These are phyloP conservation scores for Suillus brevipes DNA, from an alignment of 768 basidiomycete genomes.

Conservation along the genomic window DNA sequence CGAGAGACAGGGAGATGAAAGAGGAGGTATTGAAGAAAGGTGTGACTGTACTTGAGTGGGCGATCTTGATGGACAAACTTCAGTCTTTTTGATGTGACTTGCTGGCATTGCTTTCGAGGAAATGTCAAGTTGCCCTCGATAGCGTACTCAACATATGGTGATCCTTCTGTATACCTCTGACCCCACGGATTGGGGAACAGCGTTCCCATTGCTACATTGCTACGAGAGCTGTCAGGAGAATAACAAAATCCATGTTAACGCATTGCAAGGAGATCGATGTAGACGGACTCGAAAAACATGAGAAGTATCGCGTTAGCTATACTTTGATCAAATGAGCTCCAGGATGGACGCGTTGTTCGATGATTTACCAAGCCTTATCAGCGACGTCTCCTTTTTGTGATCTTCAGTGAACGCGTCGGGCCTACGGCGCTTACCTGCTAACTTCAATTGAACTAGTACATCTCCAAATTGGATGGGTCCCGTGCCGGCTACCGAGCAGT, in stretches of 20 bases:
- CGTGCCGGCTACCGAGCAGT: neutral
- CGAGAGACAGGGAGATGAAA: slow-evolving; percentile 66
- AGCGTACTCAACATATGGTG: neutral
- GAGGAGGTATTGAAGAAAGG: slow-evolving; percentile 69
- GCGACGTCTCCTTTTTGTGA: too few species aligned
- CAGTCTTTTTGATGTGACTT: slow-evolving; percentile 34
- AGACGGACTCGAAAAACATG: too few species aligned
- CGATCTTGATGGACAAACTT: slow-evolving; percentile 68
- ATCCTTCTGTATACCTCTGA: neutral
- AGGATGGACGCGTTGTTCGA: too few species aligned
- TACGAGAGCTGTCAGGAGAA: too few species aligned
- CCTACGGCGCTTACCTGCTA: neutral
- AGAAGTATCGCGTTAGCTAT: too few species aligned
- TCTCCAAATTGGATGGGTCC: neutral
- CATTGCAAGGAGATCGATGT: neutral
- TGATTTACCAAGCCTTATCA: too few species aligned
- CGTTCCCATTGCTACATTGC: too few species aligned
- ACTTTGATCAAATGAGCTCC: too few species aligned
- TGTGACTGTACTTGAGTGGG: slow-evolving; percentile 77
- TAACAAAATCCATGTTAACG: neutral
- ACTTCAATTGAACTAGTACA: too few species aligned
- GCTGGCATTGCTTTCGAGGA: neutral
- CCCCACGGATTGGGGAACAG: neutral
- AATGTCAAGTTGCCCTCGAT: neutral
- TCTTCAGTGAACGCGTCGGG: too few species aligned